phyloP scores from a whole-genome alignment of 345 rosid species.

The Reutealis trisperma region DNA sequence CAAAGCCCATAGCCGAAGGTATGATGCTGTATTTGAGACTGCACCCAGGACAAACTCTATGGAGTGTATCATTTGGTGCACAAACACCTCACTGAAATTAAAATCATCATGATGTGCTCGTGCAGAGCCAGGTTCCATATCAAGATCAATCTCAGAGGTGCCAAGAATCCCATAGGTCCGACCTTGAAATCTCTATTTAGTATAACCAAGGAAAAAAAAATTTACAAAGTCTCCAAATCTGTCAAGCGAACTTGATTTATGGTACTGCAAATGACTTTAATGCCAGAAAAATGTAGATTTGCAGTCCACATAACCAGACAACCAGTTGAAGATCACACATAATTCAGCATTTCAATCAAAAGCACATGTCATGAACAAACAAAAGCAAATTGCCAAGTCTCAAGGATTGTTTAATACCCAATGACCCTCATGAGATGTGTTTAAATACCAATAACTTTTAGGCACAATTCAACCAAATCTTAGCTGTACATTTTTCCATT shows the following conservation, averaged over 20 bases:
- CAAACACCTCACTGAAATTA: slow-evolving; percentile 95
- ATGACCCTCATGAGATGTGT: not conserved
- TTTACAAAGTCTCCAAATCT: not conserved
- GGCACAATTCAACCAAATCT: not conserved
- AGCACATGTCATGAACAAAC: not conserved
- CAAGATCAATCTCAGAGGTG: slow-evolving; percentile 76
- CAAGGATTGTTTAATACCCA: not conserved
- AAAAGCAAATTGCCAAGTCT: not conserved
- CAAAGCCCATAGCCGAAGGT: slow-evolving; percentile 99
- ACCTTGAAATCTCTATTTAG: slow-evolving; percentile 85
- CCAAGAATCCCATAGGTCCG: slow-evolving; percentile 84
- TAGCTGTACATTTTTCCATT: no score
- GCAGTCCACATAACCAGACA: not conserved
- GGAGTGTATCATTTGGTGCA: slow-evolving; percentile 99
- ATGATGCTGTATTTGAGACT: slow-evolving; percentile 97
- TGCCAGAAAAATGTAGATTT: not conserved
- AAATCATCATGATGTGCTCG: slow-evolving; percentile 79
- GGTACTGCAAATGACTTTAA: not conserved
- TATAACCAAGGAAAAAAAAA: slow-evolving; percentile 8
- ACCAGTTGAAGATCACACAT: not conserved
- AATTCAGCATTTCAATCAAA: not conserved
- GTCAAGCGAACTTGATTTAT: not conserved
- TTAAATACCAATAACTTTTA: no score
- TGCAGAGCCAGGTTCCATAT: slow-evolving; percentile 77
- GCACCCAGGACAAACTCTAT: slow-evolving; percentile 95